These are phyloP conservation scores for Candida anglica DNA, from an alignment of 805 yeast species.

Conservation along the genomic window DNA sequence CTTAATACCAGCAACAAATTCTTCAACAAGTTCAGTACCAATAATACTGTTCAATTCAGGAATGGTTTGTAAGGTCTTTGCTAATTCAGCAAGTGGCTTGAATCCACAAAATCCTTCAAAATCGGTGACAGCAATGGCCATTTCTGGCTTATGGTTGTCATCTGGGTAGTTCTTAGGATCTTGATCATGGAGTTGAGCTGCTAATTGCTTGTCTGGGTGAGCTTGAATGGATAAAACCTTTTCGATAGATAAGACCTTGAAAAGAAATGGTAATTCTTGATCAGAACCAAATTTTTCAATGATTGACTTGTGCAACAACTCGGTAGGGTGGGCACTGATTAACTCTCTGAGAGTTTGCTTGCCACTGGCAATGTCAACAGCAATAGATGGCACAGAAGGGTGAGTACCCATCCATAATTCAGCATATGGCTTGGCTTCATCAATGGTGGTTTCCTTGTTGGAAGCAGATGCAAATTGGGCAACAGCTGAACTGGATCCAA, in stretches of 20 bases:
- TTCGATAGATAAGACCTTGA: conserved; percentile 89
- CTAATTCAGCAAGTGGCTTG: conserved; percentile 80
- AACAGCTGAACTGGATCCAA: conserved; percentile 81
- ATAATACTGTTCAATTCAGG: conserved; percentile 76
- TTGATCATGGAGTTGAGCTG: conserved; percentile 62
- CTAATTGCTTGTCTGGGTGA: conserved; percentile 91
- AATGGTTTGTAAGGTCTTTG: conserved; percentile 59
- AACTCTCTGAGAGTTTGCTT: conserved; percentile 65
- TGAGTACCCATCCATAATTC: conserved; percentile 99
- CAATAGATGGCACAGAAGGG: conserved; percentile 79
- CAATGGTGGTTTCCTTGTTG: conserved; percentile 56
- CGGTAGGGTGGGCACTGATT: conserved; percentile 54
- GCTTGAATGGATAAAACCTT: conserved; percentile 96
- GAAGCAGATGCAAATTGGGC: conserved; percentile 80
- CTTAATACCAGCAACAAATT: conserved; percentile 49
- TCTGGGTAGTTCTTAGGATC: conserved; percentile 97
- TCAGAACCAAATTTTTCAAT: conserved; percentile 61
- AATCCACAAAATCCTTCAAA: conserved; percentile 99
- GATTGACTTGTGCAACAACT: conserved; percentile 55
- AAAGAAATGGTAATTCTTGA: conserved; percentile 82
- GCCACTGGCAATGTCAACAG: conserved; percentile 43
- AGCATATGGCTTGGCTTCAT: conserved; percentile 84
- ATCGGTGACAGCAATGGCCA: conserved; percentile 95
- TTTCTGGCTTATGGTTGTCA: conserved; percentile 98
- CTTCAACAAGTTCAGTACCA: conserved; percentile 54